Base-by-base conservation (phyloP, 768 basidiomycete species). In the Rhodocollybia butyracea region DNA sequence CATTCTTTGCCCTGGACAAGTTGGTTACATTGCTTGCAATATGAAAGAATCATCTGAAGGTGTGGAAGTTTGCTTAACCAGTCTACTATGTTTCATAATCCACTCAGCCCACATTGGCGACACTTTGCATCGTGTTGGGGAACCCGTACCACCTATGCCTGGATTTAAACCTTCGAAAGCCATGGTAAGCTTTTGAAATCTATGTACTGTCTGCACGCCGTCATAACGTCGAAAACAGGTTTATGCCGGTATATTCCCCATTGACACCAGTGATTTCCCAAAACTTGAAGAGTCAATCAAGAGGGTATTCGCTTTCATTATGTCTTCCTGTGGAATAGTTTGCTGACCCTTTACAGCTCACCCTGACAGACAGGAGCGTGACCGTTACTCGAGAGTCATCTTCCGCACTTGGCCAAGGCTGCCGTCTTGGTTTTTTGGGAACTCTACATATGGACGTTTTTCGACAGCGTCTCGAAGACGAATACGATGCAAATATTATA, bases 31-130 rank as follows among this genome's bases (percentile, higher is more conserved):
- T 55, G 89, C 93, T 1, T 98, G 96, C 70, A 96, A 94, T 66
- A 98, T 99, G 96, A 99, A 98, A 69, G 89, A 97, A 62, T 90
- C 91, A 10, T 84, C 89, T 13, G 94, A 98, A 77, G 94, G 94
- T 94, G 54, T 40, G 65, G 48, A 13, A 12, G 7, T 17, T 6
- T 47, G 19, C 0, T 7, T 36, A n/a, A n/a, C 15, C 27, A 48
- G 24, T 27, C 21, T 45, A 54, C 52, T 38, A 10, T 46, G 22
- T 38, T 51, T n/a, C 11, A 27, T 38, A 45, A 8, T 51, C 45
- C 42, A 45, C 47, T 47, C 63, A 97, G 94, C 95, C 22, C 87
- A 89, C 65, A 87, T 98, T 59, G 97, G 97, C 40, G 97, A 99
- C 64, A 99, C 97, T 1, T 76, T 98, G 50, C 81, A 93, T 69